Conservation (phyloP, 1,284 basidiomycete genomes). For the Melampsora larici-populina region DNA sequence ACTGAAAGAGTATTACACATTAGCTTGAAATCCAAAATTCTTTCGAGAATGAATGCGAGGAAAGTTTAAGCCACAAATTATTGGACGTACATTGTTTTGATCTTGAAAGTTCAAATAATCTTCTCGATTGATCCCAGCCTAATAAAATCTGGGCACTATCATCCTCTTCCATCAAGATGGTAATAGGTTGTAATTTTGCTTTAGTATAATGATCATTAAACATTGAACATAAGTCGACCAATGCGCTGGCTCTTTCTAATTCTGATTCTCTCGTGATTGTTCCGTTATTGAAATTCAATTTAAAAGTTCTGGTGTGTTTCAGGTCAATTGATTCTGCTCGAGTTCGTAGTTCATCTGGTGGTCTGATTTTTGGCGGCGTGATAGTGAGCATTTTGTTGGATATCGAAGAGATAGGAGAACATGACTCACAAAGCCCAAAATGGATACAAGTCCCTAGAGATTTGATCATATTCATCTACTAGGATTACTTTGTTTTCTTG, state of each 20-base stretch:
- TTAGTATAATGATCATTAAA: neutral
- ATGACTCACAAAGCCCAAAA: conserved; percentile 44
- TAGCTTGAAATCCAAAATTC: neutral
- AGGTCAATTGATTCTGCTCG: neutral
- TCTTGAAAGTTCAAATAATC: neutral
- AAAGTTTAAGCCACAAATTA: no score
- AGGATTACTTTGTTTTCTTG: conserved; percentile 49
- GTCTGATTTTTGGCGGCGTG: neutral
- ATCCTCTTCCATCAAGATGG: neutral
- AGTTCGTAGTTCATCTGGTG: conserved; percentile 3
- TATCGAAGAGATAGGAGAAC: neutral
- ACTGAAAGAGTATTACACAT: neutral
- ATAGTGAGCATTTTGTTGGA: neutral
- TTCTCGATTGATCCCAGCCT: conserved; percentile 3
- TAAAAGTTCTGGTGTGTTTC: neutral
- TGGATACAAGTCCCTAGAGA: conserved; percentile 46
- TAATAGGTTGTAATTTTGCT: neutral
- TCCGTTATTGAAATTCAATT: neutral
- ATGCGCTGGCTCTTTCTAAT: neutral
- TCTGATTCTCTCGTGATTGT: neutral
- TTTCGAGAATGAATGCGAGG: no score
- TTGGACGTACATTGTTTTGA: neutral
- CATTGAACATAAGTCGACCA: neutral
- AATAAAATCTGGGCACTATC: conserved; percentile 4
- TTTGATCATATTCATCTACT: conserved; percentile 52